Evolutionary conservation across 169 alveolate genomes (phyloP).

Genomic region (Perkinsus olseni): DNA sequence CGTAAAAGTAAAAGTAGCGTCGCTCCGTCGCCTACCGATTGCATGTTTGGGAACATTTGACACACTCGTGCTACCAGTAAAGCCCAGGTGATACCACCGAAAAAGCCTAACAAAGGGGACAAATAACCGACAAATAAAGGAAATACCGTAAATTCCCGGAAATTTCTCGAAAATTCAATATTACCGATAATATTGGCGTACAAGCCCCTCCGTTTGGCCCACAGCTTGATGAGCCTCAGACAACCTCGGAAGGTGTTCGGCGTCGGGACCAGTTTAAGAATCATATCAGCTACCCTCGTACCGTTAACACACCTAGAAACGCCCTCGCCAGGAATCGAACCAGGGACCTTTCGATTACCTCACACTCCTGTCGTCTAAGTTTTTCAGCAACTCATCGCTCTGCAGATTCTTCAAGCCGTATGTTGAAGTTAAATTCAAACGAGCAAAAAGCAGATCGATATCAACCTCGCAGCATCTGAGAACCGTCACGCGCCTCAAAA

Average conservation of each 20-base stretch:
- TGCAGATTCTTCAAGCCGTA: slow-evolving; percentile 6
- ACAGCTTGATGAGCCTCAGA: slow-evolving; percentile 86
- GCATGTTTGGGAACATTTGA: slow-evolving; percentile 81
- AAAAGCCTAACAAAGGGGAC: slow-evolving; percentile 46
- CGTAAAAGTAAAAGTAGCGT: too few species aligned
- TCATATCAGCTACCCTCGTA: slow-evolving; percentile 87
- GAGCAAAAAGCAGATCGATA: slow-evolving; percentile 92
- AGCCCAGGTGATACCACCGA: slow-evolving; percentile 99
- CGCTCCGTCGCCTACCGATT: not conserved
- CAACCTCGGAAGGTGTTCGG: slow-evolving; percentile 80
- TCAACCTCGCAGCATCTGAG: slow-evolving; percentile 71
- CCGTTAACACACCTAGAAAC: slow-evolving; percentile 69
- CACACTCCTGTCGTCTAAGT: slow-evolving; percentile 46
- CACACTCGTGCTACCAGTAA: slow-evolving; percentile 93
- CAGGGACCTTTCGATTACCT: not conserved
- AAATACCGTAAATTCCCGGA: not conserved
- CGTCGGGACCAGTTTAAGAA: slow-evolving; percentile 84
- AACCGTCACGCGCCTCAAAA: not conserved
- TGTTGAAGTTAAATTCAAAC: slow-evolving; percentile 68
- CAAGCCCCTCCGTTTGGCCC: slow-evolving; percentile 97
- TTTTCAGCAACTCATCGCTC: slow-evolving; percentile 30
- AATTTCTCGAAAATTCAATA: slow-evolving; percentile 9
- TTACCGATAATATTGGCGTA: slow-evolving; percentile 87
- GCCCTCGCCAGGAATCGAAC: not conserved
- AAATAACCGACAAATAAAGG: slow-evolving; percentile 52